Evolutionary conservation across 169 alveolate genomes (phyloP).

Genomic region (Plasmodium vivax): DNA sequence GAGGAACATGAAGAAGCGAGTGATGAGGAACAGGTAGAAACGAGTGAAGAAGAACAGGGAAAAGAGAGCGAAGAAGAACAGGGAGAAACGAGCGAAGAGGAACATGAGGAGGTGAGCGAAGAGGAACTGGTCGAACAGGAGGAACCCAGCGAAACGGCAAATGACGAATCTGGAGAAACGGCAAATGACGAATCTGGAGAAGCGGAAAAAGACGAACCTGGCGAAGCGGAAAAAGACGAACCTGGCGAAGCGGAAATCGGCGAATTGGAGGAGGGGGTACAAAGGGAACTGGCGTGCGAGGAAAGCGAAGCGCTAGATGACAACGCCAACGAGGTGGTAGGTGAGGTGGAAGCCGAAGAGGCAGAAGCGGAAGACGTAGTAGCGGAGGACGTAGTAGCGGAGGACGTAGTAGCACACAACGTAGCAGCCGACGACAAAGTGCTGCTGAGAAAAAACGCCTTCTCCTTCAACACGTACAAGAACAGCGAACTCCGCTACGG

Average conservation of each 20-base stretch:
- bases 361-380: background rate
- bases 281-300: background rate
- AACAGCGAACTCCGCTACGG: background rate
- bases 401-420: background rate
- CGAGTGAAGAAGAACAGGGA: background rate
- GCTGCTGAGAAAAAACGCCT: background rate
- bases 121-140: too few relatives aligned
- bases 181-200: too few relatives aligned
- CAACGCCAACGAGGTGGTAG: background rate
- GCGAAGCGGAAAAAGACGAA: too few relatives aligned
- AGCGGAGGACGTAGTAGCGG: background rate
- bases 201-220: too few relatives aligned
- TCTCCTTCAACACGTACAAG: background rate
- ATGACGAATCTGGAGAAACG: too few relatives aligned
- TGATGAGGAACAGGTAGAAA: background rate
- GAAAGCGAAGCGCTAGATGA: background rate
- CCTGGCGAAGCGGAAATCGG: background rate
- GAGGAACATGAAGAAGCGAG: background rate
- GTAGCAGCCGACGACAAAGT: background rate
- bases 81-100: too few relatives aligned
- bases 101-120: too few relatives aligned
- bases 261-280: background rate
- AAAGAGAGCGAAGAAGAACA: too few relatives aligned
- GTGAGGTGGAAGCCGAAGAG: background rate
- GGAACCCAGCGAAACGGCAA: too few relatives aligned